These are phyloP conservation scores for Hypoxylon sp. DNA, from an alignment of 2,329 filamentous ascomycete genomes.

Conservation along the genomic window DNA sequence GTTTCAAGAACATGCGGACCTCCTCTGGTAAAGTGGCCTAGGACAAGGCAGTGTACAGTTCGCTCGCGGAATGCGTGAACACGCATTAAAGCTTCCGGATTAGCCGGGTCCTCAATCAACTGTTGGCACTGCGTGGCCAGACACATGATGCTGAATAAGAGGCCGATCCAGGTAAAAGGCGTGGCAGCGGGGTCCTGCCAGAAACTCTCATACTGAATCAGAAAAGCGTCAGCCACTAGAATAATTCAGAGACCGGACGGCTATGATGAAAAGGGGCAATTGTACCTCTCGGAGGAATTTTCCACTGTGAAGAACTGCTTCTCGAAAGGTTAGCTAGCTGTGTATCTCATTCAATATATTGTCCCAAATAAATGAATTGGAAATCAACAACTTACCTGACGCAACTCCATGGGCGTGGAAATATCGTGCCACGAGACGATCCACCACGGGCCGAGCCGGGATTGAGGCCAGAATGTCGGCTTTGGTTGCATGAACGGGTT, in stretches of 20 bases:
- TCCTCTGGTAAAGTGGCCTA: constrained; percentile 11
- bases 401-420: constrained; percentile 14
- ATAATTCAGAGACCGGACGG: not conserved
- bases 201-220: constrained; percentile 20
- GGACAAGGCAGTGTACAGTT: constrained; percentile 18
- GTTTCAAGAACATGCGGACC: constrained; percentile 22
- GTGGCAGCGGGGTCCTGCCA: constrained; percentile 14
- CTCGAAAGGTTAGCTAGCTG: not conserved
- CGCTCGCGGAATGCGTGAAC: constrained; percentile 4
- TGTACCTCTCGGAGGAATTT: constrained; percentile 5
- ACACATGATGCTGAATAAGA: constrained; percentile 23
- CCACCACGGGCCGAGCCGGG: constrained; percentile 10
- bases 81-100: not conserved
- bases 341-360: not conserved
- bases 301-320: constrained; percentile 6
- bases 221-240: not conserved
- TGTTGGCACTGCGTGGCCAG: constrained; percentile 18
- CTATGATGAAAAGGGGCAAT: not conserved
- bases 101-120: not conserved
- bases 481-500: not conserved
- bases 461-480: constrained; percentile 19
- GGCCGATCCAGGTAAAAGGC: constrained; percentile 21
- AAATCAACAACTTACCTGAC: constrained; percentile 3
- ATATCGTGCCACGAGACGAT: constrained; percentile 19
- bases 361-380: not conserved